These are phyloP conservation scores for Leucaena leucocephala DNA, from an alignment of 306 rosid species.

Conservation along the genomic window DNA sequence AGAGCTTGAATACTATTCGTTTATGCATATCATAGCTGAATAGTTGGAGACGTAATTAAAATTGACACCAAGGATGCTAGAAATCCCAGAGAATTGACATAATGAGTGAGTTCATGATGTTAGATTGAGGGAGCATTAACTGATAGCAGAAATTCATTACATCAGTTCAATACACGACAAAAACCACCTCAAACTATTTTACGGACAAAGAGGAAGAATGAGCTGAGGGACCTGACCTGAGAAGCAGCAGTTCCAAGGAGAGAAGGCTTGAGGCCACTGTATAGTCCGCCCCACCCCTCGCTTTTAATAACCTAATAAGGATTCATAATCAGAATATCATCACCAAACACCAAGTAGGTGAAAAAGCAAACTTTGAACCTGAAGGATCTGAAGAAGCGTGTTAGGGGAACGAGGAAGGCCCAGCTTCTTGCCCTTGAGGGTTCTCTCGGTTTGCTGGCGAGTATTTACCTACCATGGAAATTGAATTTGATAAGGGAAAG, in stretches of 20 bases:
- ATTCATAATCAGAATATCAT: background rate
- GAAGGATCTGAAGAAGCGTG: constrained; percentile 71
- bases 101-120: background rate
- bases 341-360: background rate
- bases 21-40: background rate
- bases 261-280: constrained; percentile 87
- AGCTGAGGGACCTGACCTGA: constrained; percentile 49
- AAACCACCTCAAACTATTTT: background rate
- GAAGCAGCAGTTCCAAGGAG: constrained; percentile 91
- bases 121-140: background rate
- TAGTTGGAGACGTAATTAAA: background rate
- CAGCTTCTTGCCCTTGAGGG: constrained; percentile 51
- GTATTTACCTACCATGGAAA: constrained; percentile 63
- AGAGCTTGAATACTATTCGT: constrained; percentile 1
- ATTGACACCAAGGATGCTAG: background rate
- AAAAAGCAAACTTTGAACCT: constrained; percentile 39
- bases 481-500: background rate
- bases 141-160: background rate
- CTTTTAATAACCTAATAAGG: constrained; percentile 55
- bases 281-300: constrained; percentile 92
- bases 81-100: constrained; percentile 3
- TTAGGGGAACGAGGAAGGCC: constrained; percentile 33
- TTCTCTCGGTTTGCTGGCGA: constrained; percentile 86
- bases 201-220: background rate
- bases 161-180: background rate